Conservation (phyloP, 2,329 filamentous ascomycete genomes). For the Knufia fluminis region DNA sequence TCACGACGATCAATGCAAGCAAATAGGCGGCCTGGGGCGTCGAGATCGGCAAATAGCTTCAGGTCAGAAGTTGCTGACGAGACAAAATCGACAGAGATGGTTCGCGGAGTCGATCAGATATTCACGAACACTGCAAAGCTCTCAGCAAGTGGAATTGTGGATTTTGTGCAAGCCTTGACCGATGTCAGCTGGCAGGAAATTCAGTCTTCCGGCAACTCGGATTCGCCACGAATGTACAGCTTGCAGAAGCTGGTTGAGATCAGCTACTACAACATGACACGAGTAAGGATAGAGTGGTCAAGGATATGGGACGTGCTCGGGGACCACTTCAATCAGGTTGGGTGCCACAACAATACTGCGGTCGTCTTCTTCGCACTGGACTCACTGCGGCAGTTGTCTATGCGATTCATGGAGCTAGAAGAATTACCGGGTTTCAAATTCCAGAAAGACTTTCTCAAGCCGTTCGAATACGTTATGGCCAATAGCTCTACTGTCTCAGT, state of each 20-base stretch:
- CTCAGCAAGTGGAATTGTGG: constrained; percentile 85
- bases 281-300: constrained; percentile 96
- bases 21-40: constrained; percentile 39
- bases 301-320: constrained; percentile 97
- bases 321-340: constrained; percentile 95
- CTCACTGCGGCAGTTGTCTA: constrained; percentile 86
- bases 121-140: constrained; percentile 94
- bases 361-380: constrained; percentile 98
- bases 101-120: constrained; percentile 87
- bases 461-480: constrained; percentile 93
- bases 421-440: constrained; percentile 98
- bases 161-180: constrained; percentile 84
- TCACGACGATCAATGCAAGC: constrained; percentile 58
- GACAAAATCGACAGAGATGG: constrained; percentile 83
- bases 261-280: constrained; percentile 98
- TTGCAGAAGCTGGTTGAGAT: constrained; percentile 97
- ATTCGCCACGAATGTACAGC: constrained; percentile 92
- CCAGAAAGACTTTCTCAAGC: constrained; percentile 97
- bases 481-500: constrained; percentile 87
- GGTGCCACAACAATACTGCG: constrained; percentile 89
- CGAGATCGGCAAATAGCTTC: constrained; percentile 42
- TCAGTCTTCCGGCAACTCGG: constrained; percentile 89
- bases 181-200: constrained; percentile 99
- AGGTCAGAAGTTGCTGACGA: constrained; percentile 80
- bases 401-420: constrained; percentile 98